Base-by-base conservation (phyloP, 2,329 filamentous ascomycete genomes). In the Trichothecium roseum region DNA sequence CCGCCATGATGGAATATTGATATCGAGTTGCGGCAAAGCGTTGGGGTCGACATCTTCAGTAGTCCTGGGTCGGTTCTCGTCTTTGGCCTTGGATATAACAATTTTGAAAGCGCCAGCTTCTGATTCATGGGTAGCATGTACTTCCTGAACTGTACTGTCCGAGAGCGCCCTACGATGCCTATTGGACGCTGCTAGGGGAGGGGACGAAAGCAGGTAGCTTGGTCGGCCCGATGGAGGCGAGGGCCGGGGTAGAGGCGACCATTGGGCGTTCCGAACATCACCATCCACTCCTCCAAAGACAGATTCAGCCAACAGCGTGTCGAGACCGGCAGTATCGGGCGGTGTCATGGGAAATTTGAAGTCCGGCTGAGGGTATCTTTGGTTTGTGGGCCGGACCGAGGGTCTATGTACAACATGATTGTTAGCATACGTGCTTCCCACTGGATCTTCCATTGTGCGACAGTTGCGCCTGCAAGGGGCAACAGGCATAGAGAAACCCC, bases 1-100 rank as follows among this genome's bases (percentile, higher is more conserved):
- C 44, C 80, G 79, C 68, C 88, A 93, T 38, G 84, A 81, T 26
- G 88, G 87, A 34, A 94, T 94, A 16, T 78, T 69, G 30, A 89
- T 72, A 45, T 87, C 74, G 34, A 93, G 64, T 26, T 77, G 60
- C 10, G 74, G 77, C 28, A 65, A 57, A 28, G 54, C 51, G 14
- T 56, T 46, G 10, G 53, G 44, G 45, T 66, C 60, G 30, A 69
- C 40, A 46, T 74, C 73, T 50, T 81, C 76, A 42, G 74, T 68
- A 5, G 77, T 81, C 51, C 71, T 81, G 18, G 78, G 72, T 35
- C 74, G 69, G 20, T 74, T 72, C 30, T 74, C 69, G 18, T 69
- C 67, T 10, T 24, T 24, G 8, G 83, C 74, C 42, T 84, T 73
- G 35, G 86, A 81, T 48, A 93, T 89, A 41, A 89, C 71, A 27